Percentiles rank a stretch among this genome's conserved stretches.
Evolutionary conservation across 495 filamentous ascomycete genomes (phyloP).

Genomic region (Talaromyces wortmannii): DNA sequence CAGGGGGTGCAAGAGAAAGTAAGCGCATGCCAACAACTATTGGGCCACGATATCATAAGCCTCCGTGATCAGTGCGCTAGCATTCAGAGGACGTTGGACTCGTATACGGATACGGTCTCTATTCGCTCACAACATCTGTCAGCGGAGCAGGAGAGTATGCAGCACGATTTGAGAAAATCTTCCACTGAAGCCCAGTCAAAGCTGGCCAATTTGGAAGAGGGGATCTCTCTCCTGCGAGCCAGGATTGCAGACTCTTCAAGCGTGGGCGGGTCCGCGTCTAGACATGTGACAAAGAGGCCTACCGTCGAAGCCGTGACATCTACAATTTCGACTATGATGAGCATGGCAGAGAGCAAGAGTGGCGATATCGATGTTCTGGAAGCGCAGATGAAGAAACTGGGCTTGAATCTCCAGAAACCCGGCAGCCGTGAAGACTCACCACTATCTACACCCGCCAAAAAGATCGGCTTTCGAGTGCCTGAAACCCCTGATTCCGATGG

Average conservation of each 20-base stretch:
- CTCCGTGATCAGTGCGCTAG: conserved; percentile 66
- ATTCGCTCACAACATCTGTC: conserved; percentile 66
- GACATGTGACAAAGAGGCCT: conserved; percentile 41
- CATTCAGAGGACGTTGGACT: conserved; percentile 60
- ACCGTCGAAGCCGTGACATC: conserved; percentile 87
- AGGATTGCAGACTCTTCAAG: conserved; percentile 55
- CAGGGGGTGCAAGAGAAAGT: conserved; percentile 58
- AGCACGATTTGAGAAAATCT: conserved; percentile 69
- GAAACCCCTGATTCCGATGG: conserved; percentile 32
- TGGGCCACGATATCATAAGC: conserved; percentile 54
- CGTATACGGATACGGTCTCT: conserved; percentile 56
- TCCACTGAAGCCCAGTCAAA: conserved; percentile 63
- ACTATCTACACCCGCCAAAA: conserved; percentile 51
- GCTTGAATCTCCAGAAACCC: conserved; percentile 45
- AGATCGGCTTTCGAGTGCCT: conserved; percentile 23
- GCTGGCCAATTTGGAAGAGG: conserved; percentile 73
- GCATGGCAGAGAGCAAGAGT: conserved; percentile 80
- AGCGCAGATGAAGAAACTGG: conserved; percentile 68
- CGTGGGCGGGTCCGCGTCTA: conserved; percentile 21
- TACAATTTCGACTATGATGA: conserved; percentile 88
- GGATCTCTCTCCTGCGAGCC: conserved; percentile 71
- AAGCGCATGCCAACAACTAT: conserved; percentile 49
- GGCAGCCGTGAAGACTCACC: conserved; percentile 48
- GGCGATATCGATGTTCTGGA: conserved; percentile 87
- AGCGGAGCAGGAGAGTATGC: conserved; percentile 72